These are phyloP conservation scores for Erucastrum elatum DNA, from an alignment of 345 rosid species.

Conservation along the genomic window DNA sequence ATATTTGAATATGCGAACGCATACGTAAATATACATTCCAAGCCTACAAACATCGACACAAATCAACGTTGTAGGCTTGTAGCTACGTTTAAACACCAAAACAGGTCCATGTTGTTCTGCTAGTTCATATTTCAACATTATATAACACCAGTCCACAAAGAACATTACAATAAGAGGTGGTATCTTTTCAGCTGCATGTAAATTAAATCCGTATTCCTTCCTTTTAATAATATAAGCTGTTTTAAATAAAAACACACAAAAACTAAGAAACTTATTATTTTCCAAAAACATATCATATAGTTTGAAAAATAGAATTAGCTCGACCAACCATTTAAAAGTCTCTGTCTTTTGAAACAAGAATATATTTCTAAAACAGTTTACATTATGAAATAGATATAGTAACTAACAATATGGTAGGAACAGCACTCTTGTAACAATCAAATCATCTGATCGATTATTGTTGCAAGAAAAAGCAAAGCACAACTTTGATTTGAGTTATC, in stretches of 20 bases:
- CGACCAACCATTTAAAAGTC: not conserved
- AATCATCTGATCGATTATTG: constrained; percentile 6
- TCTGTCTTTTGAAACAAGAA: not conserved
- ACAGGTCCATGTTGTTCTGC: not conserved
- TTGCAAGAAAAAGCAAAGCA: not conserved
- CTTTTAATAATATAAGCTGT: not conserved
- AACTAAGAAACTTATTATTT: not conserved
- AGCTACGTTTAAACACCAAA: not conserved
- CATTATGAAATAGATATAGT: not conserved
- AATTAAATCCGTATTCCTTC: not conserved
- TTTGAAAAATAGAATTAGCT: not conserved
- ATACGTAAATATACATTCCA: not conserved
- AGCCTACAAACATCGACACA: not conserved
- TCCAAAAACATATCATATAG: not conserved
- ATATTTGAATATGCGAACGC: not conserved
- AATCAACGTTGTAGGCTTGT: not conserved
- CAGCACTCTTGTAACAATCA: not conserved
- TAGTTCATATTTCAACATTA: not conserved
- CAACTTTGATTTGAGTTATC: constrained; percentile 10
- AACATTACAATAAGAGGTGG: not conserved
- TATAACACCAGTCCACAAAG: not conserved
- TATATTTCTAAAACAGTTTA: not conserved
- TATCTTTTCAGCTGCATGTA: not conserved
- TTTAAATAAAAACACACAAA: not conserved
- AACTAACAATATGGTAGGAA: not conserved